Evolutionary conservation across 441 rosid species (phyloP), one percentile per base, ranked within the genome.

Genomic region (Eruca vesicaria): DNA sequence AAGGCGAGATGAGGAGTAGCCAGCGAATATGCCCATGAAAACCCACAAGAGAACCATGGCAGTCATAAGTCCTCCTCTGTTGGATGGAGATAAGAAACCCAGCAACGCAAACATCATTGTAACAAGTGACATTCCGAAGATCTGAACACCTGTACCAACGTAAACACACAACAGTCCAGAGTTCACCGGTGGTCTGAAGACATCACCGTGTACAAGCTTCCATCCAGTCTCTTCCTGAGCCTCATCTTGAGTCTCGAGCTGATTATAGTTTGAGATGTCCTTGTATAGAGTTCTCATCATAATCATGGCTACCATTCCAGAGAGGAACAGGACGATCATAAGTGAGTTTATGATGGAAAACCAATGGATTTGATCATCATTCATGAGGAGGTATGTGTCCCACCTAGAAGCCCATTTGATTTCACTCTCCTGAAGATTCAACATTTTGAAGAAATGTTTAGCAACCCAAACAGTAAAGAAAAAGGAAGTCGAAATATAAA

Each of bases 341-440:
- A 91, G 83, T 7, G 98, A 94, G 81, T 94, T 94, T 70, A 94
- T 90, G 80, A 94, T 94, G 69, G 98, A 94, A 79, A 94, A 94
- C 97, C 98, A 94, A 62, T 94, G 98, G 71, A 94, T 94, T 79
- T 92, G 98, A 86, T 94, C 98, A 55, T 94, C 98, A 68, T 94
- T 92, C 97, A 92, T 92, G 74, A 94, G 97, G 33, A 94, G 89
- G 81, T 94, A 94, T 1, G 95, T 94, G 82, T 92, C 97, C 98
- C 98, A 94, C 7, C 98, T 97, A 76, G 98, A 94, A 60, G 98
- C 98, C 98, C 98, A 94, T 87, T 94, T 94, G 80, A 92, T 89
- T 7, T 88, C 97, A 84, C 98, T 92, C 78, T 88, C 97, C 98
- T 91, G 63, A 15, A 69, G 5, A 61, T 63, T 32, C 45, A 71